Evolutionary conservation across 2,329 filamentous ascomycete species (phyloP).

Genomic region (Arthroderma sp.): DNA sequence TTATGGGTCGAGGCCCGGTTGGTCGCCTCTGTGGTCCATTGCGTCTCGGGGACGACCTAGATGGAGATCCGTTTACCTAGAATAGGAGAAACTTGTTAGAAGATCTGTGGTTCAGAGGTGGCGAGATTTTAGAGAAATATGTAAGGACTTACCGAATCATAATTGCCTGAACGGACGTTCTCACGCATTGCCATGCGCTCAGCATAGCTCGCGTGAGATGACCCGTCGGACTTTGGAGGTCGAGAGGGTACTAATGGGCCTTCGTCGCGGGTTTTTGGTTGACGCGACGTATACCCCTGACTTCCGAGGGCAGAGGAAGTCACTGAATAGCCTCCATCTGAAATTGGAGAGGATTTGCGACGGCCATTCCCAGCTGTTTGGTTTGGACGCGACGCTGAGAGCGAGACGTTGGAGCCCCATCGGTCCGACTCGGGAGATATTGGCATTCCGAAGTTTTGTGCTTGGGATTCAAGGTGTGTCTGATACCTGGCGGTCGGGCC

Average conservation of each 20-base stretch:
- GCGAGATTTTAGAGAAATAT: neutral
- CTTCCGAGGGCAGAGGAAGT: conserved; percentile 21
- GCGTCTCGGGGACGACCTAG: conserved; percentile 20
- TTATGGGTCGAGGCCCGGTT: conserved; percentile 35
- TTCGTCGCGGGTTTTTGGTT: conserved; percentile 43
- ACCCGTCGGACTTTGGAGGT: conserved; percentile 27
- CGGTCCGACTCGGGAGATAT: conserved; percentile 32
- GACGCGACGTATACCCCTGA: conserved; percentile 33
- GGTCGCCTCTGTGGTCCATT: conserved; percentile 31
- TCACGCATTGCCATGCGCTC: conserved; percentile 29
- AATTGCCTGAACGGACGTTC: conserved; percentile 14
- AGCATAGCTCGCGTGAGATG: conserved; percentile 24
- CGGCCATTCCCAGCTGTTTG: conserved; percentile 17
- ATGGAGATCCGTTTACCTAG: conserved; percentile 14
- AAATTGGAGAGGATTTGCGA: conserved; percentile 33
- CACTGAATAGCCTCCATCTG: conserved; percentile 34
- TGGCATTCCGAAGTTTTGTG: conserved; percentile 38
- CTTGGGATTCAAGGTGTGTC: conserved; percentile 47
- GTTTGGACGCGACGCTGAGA: conserved; percentile 21
- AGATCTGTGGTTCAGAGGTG: neutral
- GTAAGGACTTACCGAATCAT: conserved; percentile 16
- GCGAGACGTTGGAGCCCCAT: conserved; percentile 33
- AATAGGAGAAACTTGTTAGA: conserved; percentile 1
- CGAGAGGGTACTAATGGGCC: conserved; percentile 46
- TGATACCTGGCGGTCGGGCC: conserved; percentile 51